These are phyloP conservation scores for Citrus sp. DNA, from an alignment of 345 rosid genomes.

Conservation along the genomic window DNA sequence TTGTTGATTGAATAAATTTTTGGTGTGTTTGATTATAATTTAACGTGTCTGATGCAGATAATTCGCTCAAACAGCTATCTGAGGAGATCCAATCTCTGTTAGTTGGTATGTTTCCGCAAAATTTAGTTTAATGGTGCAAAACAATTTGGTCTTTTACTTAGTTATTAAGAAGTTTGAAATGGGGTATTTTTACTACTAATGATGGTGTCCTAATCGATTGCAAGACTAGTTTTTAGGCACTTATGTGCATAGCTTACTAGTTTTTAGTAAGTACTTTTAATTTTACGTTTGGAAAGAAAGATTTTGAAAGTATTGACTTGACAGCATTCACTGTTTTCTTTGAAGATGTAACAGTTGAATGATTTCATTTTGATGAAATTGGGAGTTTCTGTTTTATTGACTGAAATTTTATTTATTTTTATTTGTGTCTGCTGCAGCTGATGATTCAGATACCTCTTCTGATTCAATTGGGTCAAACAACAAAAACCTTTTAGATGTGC, in stretches of 20 bases:
- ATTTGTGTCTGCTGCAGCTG: slow-evolving; percentile 17
- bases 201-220: neutral
- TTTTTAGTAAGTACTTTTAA: neutral
- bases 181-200: neutral
- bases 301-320: neutral
- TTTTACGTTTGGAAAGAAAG: neutral
- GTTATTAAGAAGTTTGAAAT: neutral
- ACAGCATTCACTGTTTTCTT: neutral
- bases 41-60: slow-evolving; percentile 21
- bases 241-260: neutral
- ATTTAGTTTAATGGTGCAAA: neutral
- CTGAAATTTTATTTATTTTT: neutral
- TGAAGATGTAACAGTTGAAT: neutral
- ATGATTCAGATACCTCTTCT: neutral
- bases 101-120: slow-evolving; percentile 19
- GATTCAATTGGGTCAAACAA: neutral
- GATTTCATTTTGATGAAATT: neutral
- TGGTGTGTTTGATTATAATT: neutral
- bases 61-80: neutral
- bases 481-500: neutral
- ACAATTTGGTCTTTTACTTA: neutral
- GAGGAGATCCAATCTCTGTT: slow-evolving; percentile 24
- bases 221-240: neutral
- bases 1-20: neutral
- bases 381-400: neutral